Conservation (phyloP, 345 rosid species). For the Melastoma malabathricum region DNA sequence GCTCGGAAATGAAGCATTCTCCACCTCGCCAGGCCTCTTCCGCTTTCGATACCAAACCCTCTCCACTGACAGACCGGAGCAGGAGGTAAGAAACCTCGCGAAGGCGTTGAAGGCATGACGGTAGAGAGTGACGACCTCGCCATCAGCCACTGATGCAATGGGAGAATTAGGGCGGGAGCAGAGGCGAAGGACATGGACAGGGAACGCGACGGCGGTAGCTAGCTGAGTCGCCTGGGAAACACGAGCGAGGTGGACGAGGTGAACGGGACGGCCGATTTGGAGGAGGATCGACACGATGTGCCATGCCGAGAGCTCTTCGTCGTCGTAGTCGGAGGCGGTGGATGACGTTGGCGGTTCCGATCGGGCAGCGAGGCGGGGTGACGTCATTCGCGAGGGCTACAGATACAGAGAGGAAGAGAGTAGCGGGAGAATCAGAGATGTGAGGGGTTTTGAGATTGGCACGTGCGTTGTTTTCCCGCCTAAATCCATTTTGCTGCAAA, state of each 20-base stretch:
- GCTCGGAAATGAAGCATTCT: too few species aligned
- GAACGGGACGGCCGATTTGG: conserved; percentile 33
- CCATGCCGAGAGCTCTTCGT: conserved; percentile 32
- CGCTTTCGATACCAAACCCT: conserved; percentile 5
- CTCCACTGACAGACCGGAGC: background rate
- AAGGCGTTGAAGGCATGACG: conserved; percentile 12
- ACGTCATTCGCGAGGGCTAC: background rate
- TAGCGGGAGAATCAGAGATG: conserved; percentile 7
- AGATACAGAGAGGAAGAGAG: background rate
- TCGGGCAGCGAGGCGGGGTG: conserved; percentile 1
- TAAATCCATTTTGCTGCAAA: background rate
- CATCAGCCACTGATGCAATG: conserved; percentile 17
- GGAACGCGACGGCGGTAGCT: conserved; percentile 19
- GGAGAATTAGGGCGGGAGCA: conserved; percentile 39
- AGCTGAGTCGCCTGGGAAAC: conserved; percentile 12
- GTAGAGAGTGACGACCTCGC: conserved; percentile 23
- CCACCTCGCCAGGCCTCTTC: conserved; percentile 3
- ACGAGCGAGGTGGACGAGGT: conserved; percentile 23
- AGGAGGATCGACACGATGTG: conserved; percentile 35
- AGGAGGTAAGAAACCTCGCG: conserved; percentile 12
- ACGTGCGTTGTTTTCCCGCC: conserved; percentile 17
- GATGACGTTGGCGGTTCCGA: conserved; percentile 2
- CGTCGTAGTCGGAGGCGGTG: conserved; percentile 9
- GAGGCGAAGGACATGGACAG: conserved; percentile 24
- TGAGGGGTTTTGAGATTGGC: conserved; percentile 12